Evolutionary conservation across 495 filamentous ascomycete species (phyloP), one percentile per base, ranked within the genome.

Genomic region (Paragyromitra xinjiangensis): DNA sequence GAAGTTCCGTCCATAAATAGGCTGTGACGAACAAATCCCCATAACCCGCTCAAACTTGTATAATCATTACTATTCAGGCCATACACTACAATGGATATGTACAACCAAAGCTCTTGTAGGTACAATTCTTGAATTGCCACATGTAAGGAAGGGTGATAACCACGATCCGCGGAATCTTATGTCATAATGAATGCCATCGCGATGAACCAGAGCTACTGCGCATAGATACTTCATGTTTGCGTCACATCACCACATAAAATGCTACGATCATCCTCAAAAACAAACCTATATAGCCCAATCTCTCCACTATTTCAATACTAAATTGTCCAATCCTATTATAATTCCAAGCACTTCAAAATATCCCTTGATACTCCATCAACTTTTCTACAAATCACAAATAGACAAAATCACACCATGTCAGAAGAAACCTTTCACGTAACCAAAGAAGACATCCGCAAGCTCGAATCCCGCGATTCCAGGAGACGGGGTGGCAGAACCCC

Each of bases 371-470:
- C 45, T 37, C 22, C 42, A n/a, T 64, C 11, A n/a, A n/a, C 8
- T 29, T 44, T 51, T 22, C 37, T 42, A 40, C 19, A 3, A 39
- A 11, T 11, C n/a, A 39, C 14, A 24, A 19, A 63, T 3, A 8
- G 29, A 34, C 29, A 50, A 66, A 66, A 5, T 14, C 14, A 0
- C 37, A 64, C 61, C 88, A 58, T 89, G 87, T 83, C 87, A 50
- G 85, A 86, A 14, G 51, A 82, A 50, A 88, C 86, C 69, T 88
- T 85, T 83, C 86, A 88, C 83, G 82, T 83, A 51, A 89, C 87
- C 73, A 80, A 80, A 45, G 84, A 89, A 76, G 86, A 89, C 78
- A 55, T 88, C 59, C 86, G 86, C 80, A 89, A 88, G 83, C 44
- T 82, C 0, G 87, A 90, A 79, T 87, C 86, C 74, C 82, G 83